Base-by-base conservation (phyloP, 2,329 filamentous ascomycete species). In the Nothophoma quercina region DNA sequence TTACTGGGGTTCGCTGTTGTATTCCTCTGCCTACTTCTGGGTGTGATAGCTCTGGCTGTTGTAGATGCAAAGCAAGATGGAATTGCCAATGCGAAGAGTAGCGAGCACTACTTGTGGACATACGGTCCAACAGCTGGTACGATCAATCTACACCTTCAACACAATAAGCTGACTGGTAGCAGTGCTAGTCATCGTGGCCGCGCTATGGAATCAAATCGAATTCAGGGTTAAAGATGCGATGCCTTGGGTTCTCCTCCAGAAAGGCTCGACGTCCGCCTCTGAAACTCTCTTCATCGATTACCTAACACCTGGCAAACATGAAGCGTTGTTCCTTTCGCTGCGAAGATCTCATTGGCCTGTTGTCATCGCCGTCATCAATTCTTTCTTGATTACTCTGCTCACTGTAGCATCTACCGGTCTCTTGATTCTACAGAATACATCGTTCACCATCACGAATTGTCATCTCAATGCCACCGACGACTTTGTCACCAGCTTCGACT, bases 241-340 rank as follows among this genome's bases (percentile, higher is more conserved):
- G 21, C 50, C 54, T 18, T 57, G 54, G 54, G 29, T 35, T 12
- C 13, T 46, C 15, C 26, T 57, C 5, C 28, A 51, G n/a, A 44
- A 38, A 16, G 7, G 21, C 2, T 12, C 36, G n/a, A 41, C 32
- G 25, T 34, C 54, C 7, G 50, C 50, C 5, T 39, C 39, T 9
- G 36, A 54, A 10, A 57, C 19, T 10, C 35, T 57, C 2, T 39
- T 57, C 29, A 32, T 57, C 8, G 49, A 57, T n/a, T 57, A 57
- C 29, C 30, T 54, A 7, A 53, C 54, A 19, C 42, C 42, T 7
- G 40, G 40, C 2, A 33, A 23, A 26, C 40, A 29, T 7, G 40
- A 43, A 32, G 40, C 40, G 7, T 12, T 43, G 5, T 34, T 18
- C 16, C 18, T 29, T 34, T 43, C 40, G 9, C n/a, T 43, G 18